Evolutionary conservation across 2,329 filamentous ascomycete species (phyloP), one percentile per base, ranked within the genome.

Genomic region (Boeremia lycopersici): DNA sequence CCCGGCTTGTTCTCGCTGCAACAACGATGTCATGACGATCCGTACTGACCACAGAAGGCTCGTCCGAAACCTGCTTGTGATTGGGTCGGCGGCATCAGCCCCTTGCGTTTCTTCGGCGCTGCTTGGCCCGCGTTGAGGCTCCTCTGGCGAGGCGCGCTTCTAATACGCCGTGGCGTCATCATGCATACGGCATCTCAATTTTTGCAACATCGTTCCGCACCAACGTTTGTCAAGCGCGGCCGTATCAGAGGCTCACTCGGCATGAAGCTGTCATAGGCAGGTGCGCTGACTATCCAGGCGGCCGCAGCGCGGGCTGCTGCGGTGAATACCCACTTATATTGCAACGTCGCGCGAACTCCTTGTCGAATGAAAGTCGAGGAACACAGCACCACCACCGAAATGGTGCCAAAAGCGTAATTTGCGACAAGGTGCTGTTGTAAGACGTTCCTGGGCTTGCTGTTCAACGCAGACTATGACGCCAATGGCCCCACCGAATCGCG

Each of bases 201-300:
- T 68, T 63, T 61, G 60, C 48, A 53, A 53, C 54, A 54, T 41
- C 53, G 59, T 57, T 59, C 61, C 61, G 65, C 63, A 63, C 51
- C 62, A 48, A 59, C 59, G 51, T 30, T 33, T 56, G 31, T 53
- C 61, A 58, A 65, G 64, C 68, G 67, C 67, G 65, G 68, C 64
- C 68, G 69, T 65, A 34, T 43, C 56, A 61, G 58, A 40, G 47
- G 60, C 56, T 62, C 54, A 58, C 48, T 44, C 34, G 53, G 62
- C 58, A 60, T 62, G 59, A 57, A 58, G 57, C 57, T 56, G 55
- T 47, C 52, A 53, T 47, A 43, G 49, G 30, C 55, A 57, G 48
- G 48, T 52, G 46, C n/a, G 43, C n/a, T 55, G 55, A 53, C 55
- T 30, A 53, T 56, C 46, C 47, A 56, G 44, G 53, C 30, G 41